phyloP scores from a whole-genome alignment of 805 yeast species.

The Yarrowia sp. region DNA sequence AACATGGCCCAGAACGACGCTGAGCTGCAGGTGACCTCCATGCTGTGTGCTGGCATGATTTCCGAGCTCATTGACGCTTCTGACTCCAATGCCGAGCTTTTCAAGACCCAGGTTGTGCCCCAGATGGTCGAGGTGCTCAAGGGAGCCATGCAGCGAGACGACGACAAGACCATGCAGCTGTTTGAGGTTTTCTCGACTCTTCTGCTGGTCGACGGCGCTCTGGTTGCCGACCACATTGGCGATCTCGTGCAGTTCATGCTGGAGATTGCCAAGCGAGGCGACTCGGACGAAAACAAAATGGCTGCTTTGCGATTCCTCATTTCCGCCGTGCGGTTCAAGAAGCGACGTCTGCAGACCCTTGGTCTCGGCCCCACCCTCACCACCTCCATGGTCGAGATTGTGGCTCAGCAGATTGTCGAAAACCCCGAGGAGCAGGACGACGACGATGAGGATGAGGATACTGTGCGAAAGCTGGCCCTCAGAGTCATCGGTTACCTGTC shows the following conservation, averaged over 20 bases:
- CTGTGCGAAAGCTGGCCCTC: constrained; percentile 72
- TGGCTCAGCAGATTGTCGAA: constrained; percentile 70
- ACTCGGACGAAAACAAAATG: constrained; percentile 78
- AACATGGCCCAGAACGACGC: constrained; percentile 55
- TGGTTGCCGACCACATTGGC: constrained; percentile 71
- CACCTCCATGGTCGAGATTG: constrained; percentile 66
- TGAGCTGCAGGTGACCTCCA: constrained; percentile 79
- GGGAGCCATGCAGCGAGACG: constrained; percentile 66
- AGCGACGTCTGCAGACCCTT: constrained; percentile 70
- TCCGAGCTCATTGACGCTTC: constrained; percentile 50
- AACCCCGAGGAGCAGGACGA: constrained; percentile 84
- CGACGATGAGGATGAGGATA: constrained; percentile 88
- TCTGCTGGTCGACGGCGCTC: constrained; percentile 67
- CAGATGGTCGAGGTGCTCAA: constrained; percentile 76
- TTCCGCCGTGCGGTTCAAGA: constrained; percentile 73
- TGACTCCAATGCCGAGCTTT: constrained; percentile 48
- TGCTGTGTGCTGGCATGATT: constrained; percentile 65
- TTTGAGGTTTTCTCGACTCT: constrained; percentile 84
- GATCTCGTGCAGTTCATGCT: constrained; percentile 68
- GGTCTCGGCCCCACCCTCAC: constrained; percentile 83
- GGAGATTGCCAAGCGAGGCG: constrained; percentile 50
- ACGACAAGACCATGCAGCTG: constrained; percentile 67
- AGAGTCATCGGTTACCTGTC: constrained; percentile 77
- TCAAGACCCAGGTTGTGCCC: constrained; percentile 63
- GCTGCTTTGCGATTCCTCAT: constrained; percentile 82